These are phyloP conservation scores for Aspergillus hiratsukae DNA, from an alignment of 2,329 filamentous ascomycete species.

Conservation along the genomic window DNA sequence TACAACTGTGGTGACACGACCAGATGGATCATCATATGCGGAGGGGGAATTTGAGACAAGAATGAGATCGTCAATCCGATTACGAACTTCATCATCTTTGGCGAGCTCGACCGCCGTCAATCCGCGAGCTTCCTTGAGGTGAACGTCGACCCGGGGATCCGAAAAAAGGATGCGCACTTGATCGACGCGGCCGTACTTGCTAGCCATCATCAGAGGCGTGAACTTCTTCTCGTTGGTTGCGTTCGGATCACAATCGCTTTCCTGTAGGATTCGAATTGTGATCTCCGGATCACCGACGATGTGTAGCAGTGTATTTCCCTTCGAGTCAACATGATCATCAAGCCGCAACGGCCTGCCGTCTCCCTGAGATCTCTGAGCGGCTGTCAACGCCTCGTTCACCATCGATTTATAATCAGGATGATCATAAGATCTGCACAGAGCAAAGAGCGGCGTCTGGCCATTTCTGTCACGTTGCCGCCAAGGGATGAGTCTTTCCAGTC, in stretches of 20 bases:
- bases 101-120: conserved; percentile 93
- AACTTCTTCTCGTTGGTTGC: conserved; percentile 92
- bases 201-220: conserved; percentile 94
- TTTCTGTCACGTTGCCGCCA: conserved; percentile 94
- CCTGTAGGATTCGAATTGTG: conserved; percentile 68
- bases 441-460: conserved; percentile 95
- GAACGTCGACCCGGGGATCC: conserved; percentile 80
- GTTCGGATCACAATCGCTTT: conserved; percentile 93
- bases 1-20: conserved; percentile 85
- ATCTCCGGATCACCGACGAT: conserved; percentile 84
- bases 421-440: conserved; percentile 91
- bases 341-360: conserved; percentile 79
- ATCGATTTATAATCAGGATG: conserved; percentile 81
- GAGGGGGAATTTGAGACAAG: conserved; percentile 65
- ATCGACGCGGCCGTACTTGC: conserved; percentile 94
- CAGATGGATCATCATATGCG: conserved; percentile 59
- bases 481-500: conserved; percentile 71
- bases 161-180: conserved; percentile 84
- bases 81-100: conserved; percentile 95
- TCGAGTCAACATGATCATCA: conserved; percentile 86
- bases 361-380: conserved; percentile 68
- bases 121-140: conserved; percentile 77
- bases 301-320: conserved; percentile 93
- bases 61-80: conserved; percentile 90
- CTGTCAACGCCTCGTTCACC: conserved; percentile 75